phyloP scores from a whole-genome alignment of 2,329 filamentous ascomycete genomes.

The Periconia sp. region DNA sequence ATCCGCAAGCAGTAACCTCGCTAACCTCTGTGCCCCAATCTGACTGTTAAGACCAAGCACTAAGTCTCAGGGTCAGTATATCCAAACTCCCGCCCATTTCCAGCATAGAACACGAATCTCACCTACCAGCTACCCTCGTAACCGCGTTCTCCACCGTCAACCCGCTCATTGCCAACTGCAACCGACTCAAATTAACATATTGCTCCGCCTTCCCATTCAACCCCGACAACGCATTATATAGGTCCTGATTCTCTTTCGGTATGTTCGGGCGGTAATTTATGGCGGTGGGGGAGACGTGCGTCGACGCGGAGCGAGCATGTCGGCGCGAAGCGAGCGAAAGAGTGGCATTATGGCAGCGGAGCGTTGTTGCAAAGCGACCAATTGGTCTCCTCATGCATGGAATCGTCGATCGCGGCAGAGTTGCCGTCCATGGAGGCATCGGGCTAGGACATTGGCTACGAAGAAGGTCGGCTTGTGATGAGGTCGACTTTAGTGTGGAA shows the following conservation, averaged over 20 bases:
- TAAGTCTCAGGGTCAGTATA: conserved; percentile 29
- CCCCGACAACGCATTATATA: conserved; percentile 64
- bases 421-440: conserved; percentile 52
- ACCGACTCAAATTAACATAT: conserved; percentile 70
- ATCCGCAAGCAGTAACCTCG: conserved; percentile 64
- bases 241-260: conserved; percentile 59
- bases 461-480: conserved; percentile 20
- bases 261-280: conserved; percentile 62
- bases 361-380: conserved; percentile 29
- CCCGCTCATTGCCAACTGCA: conserved; percentile 74
- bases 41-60: conserved; percentile 59
- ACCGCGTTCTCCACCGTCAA: conserved; percentile 61
- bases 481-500: conserved; percentile 32
- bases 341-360: conserved; percentile 33
- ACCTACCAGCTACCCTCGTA: conserved; percentile 61
- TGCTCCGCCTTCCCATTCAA: conserved; percentile 67
- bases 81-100: not conserved
- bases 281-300: conserved; percentile 58
- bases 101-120: conserved; percentile 24
- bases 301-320: conserved; percentile 43
- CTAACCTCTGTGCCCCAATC: conserved; percentile 66
- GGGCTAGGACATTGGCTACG: conserved; percentile 38
- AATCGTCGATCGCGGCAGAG: conserved; percentile 39
- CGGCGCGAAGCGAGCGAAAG: conserved; percentile 18
- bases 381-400: conserved; percentile 32